These are phyloP conservation scores for Colletotrichum melonis DNA, from an alignment of 2,329 filamentous ascomycete species.

Conservation along the genomic window DNA sequence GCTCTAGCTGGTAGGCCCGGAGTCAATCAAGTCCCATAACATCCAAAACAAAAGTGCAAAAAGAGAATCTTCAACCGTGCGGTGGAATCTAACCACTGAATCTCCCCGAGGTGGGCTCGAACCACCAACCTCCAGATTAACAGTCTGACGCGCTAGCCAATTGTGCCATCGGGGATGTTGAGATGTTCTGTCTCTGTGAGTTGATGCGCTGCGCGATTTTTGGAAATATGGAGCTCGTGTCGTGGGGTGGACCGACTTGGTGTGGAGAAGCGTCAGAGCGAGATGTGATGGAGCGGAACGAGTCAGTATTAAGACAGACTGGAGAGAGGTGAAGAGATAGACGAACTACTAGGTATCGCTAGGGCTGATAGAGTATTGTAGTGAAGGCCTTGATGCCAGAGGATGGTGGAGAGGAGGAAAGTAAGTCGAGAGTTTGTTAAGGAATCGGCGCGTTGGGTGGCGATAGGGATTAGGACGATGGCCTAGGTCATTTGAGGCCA, in stretches of 20 bases:
- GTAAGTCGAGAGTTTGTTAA: neutral
- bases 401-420: neutral
- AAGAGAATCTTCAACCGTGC: neutral
- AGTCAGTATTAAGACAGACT: neutral
- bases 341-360: neutral
- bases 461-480: neutral
- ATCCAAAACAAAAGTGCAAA: neutral
- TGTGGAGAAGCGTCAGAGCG: neutral
- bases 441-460: neutral
- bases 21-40: too few relatives aligned
- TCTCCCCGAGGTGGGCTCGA: slow-evolving; percentile 35
- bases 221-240: slow-evolving; percentile 12
- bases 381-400: neutral
- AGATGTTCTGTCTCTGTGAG: neutral
- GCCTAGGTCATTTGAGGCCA: neutral
- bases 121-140: slow-evolving; percentile 36
- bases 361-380: neutral
- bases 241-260: neutral
- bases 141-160: slow-evolving; percentile 36
- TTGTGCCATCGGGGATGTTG: slow-evolving; percentile 35
- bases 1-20: too few relatives aligned
- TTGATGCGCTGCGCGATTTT: neutral
- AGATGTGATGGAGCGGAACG: neutral
- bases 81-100: slow-evolving; percentile 18
- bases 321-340: neutral